Percentiles rank a stretch among this genome's conserved stretches.
Conservation (phyloP, 1,139 yeast genomes). For the Blastobotrys proliferans region DNA sequence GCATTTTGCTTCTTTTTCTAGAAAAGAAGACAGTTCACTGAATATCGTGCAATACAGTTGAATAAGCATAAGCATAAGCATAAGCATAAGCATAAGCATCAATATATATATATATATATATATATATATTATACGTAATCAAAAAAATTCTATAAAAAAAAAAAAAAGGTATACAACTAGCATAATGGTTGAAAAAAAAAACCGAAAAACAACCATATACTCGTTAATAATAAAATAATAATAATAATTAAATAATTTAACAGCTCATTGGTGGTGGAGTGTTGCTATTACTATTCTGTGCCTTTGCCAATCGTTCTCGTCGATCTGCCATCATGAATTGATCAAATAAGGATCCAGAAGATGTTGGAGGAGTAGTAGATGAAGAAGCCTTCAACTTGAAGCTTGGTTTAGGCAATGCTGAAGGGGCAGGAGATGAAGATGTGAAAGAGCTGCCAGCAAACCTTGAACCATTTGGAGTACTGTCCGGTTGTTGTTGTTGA, state of each 20-base stretch:
- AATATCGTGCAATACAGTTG: no score
- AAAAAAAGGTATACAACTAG: conserved; percentile 6
- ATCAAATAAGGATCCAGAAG: conserved; percentile 22
- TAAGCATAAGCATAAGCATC: not conserved
- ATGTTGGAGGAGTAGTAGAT: conserved; percentile 3
- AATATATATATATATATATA: no score
- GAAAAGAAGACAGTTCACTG: no score
- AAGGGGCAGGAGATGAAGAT: conserved; percentile 42
- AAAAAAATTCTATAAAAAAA: conserved; percentile 11
- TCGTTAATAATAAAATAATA: not conserved
- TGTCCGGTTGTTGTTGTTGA: conserved; percentile 7
- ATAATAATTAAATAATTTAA: not conserved
- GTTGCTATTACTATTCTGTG: not conserved
- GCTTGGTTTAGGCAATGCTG: conserved; percentile 41
- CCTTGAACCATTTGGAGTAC: conserved; percentile 20
- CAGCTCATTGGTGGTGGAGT: not conserved
- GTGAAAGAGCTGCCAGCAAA: conserved; percentile 43
- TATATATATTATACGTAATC: not conserved
- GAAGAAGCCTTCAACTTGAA: conserved; percentile 25
- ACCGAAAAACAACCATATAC: not conserved
- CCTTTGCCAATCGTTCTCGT: conserved; percentile 18
- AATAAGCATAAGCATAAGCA: not conserved
- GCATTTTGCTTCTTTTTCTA: no score
- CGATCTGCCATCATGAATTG: conserved; percentile 27
- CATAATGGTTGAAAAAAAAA: not conserved